Evolutionary conservation across 2,329 filamentous ascomycete species (phyloP), one percentile per base, ranked within the genome.

Genomic region (Ascochyta lentis): DNA sequence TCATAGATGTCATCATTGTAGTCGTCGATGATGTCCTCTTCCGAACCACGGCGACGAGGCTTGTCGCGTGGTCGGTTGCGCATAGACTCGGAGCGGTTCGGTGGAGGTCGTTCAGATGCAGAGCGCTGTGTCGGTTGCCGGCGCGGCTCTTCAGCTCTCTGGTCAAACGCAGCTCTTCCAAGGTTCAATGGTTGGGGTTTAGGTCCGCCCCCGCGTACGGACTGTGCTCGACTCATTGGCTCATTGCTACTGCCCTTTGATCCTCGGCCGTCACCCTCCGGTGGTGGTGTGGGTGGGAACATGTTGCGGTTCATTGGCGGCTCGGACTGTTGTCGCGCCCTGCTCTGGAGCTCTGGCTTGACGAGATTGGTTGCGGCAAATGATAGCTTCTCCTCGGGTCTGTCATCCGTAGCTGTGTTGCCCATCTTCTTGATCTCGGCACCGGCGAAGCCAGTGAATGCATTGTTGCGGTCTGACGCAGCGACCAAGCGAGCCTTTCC

Each of bases 271-370:
- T 97, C 92, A 59, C 86, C 85, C 80, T 99, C 95, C 6, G 95
- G 95, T 6, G 95, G 95, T 37, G 95, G 95, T n/a, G 95, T 98
- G n/a, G 95, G 95, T 16, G 95, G 95, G 79, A 98, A 97, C 60
- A 94, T 85, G 67, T 90, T 91, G 67, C 92, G 87, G 71, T 85
- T 86, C 61, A 87, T 80, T 0, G 91, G 91, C 8, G 92, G 91
- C 71, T 95, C 92, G 16, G 91, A 95, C 71, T 95, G 91, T 68
- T 96, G 91, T 69, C 90, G 85, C 62, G 79, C 78, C 61, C 90
- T 86, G 70, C 90, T 94, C 65, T 85, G 84, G 31, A 98, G 81
- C 45, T 90, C 90, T 29, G 91, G 89, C 73, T 95, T 95, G 59
- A 98, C 94, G 8, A 98, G 86, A 67, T 98, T 96, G 35, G 92